Evolutionary conservation across 169 alveolate genomes (phyloP).

Genomic region (Eimeria falciformis): DNA sequence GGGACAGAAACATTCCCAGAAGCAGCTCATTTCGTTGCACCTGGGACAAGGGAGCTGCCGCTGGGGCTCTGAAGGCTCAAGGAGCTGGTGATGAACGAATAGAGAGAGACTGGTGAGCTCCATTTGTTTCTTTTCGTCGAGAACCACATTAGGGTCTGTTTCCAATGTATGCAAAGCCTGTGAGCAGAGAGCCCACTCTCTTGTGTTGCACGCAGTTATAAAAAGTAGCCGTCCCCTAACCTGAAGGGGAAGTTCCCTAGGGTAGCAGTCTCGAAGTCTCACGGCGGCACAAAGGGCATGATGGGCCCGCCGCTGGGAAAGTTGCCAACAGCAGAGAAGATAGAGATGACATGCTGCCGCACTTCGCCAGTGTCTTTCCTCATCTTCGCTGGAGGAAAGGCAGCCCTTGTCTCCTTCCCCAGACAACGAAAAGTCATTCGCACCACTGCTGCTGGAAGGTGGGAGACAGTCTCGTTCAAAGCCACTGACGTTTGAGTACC

Average conservation of each 20-base stretch:
- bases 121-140: background rate
- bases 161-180: constrained; percentile 59
- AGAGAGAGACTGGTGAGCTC: background rate
- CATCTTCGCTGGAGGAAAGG: constrained; percentile 18
- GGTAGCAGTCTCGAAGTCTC: constrained; percentile 61
- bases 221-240: constrained; percentile 42
- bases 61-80: background rate
- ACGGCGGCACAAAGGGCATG: constrained; percentile 62
- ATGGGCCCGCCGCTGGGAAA: constrained; percentile 35
- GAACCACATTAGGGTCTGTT: background rate
- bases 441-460: background rate
- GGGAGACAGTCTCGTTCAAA: background rate
- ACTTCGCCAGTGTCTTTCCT: constrained; percentile 30
- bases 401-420: background rate
- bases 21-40: constrained; percentile 51
- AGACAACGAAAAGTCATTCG: background rate
- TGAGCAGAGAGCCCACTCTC: constrained; percentile 61
- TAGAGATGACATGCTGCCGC: constrained; percentile 55
- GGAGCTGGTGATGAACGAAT: background rate
- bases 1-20: constrained; percentile 68
- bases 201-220: constrained; percentile 45
- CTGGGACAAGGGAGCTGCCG: constrained; percentile 48
- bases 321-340: constrained; percentile 55
- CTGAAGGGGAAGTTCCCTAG: constrained; percentile 22
- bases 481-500: background rate